Base-by-base conservation (phyloP, 345 rosid genomes). In the Odontarrhena argentea region DNA sequence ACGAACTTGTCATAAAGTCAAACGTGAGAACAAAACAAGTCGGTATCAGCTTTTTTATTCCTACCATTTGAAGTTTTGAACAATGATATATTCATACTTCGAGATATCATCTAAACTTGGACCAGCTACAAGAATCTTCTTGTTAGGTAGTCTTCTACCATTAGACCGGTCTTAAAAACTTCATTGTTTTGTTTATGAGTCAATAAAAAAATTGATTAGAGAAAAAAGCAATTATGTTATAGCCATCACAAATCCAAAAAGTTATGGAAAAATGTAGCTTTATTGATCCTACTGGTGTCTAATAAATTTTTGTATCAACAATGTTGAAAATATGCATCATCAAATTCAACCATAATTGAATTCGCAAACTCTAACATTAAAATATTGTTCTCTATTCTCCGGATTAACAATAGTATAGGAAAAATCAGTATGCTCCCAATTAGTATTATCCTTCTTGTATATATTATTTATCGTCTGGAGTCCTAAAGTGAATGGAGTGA, bases 201-300 rank as follows among this genome's bases (percentile, higher is more conserved):
- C 61, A 34, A 70, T 55, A 70, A 44, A 60, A 0, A 44, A 44
- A 18, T 22, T 60, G 26, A 35, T 42, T 6, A 40, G 10, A 44
- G 45, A 38, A 58, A 5, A 14, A 25, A n/a, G 4, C 15, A 45
- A 63, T 54, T 15, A 55, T 43, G 52, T 9, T 58, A 42, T 60
- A 70, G 69, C 68, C 69, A 70, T 62, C 56, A 34, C 25, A 32
- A 70, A 70, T 55, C 28, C 14, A 44, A 61, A 54, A 43, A 25
- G 11, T 10, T 54, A 6, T 67, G 55, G 55, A 53, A 61, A 68
- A 70, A 36, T 18, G 1, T 18, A 18, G 22, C 22, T 18, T 18
- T 1, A 18, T 18, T 18, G 22, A 18, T 0, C 22, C 1, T 18
- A 18, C 1, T 18, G 22, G 22, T 18, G 22, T 18, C 22, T 18